A percentile compares a stretch with the other conserved stretches of the same genome.
phyloP scores from a whole-genome alignment of 352 stramenopile species.

The Peronospora tabacina region DNA sequence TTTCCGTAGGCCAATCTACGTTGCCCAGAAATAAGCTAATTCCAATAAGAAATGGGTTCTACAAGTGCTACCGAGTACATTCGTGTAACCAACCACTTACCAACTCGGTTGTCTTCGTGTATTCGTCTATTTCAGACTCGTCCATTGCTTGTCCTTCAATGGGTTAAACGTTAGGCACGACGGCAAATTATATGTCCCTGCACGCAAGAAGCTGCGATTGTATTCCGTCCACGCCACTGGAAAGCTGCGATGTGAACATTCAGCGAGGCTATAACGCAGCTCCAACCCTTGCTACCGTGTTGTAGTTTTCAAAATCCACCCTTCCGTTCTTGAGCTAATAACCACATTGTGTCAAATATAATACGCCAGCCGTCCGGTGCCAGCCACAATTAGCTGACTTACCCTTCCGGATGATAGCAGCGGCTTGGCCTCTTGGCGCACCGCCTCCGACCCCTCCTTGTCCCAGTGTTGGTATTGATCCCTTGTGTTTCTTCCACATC shows the following conservation, averaged over 20 bases:
- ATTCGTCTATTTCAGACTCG: constrained; percentile 30
- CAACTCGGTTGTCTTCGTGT: constrained; percentile 25
- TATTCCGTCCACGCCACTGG: constrained; percentile 8
- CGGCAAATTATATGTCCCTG: constrained; percentile 12
- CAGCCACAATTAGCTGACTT: not conserved
- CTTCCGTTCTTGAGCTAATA: constrained; percentile 48
- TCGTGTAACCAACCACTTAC: constrained; percentile 19
- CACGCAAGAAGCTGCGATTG: constrained; percentile 16
- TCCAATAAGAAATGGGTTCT: not conserved
- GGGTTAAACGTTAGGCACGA: constrained; percentile 12
- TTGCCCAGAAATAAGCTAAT: constrained; percentile 49
- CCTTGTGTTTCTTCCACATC: constrained; percentile 85
- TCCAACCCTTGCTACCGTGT: not conserved
- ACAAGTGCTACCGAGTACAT: constrained; percentile 9
- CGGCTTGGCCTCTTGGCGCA: constrained; percentile 59
- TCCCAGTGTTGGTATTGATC: constrained; percentile 58
- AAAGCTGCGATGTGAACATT: constrained; percentile 6
- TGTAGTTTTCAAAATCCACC: constrained; percentile 30
- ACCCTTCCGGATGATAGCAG: constrained; percentile 79
- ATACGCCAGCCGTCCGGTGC: not conserved
- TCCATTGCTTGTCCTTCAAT: constrained; percentile 6
- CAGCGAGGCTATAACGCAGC: not conserved
- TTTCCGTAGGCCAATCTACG: constrained; percentile 67
- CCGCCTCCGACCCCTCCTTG: constrained; percentile 53
- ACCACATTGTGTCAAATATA: constrained; percentile 1